Evolutionary conservation across 495 filamentous ascomycete species (phyloP).

Genomic region (Hamigera avellanea): DNA sequence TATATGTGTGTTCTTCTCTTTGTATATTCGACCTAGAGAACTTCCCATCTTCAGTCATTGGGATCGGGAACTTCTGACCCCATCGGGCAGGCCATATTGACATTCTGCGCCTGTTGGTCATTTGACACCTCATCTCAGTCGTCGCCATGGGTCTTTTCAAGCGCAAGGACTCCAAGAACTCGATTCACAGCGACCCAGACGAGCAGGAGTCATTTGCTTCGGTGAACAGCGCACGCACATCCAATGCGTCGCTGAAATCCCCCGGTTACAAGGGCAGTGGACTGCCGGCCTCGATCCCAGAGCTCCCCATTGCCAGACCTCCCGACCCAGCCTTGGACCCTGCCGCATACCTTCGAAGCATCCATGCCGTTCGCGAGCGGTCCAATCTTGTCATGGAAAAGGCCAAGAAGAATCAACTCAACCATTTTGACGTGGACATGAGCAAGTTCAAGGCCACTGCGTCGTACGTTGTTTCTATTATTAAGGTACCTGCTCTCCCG

Average conservation of each 20-base stretch:
- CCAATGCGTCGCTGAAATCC: constrained; percentile 45
- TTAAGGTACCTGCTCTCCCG: constrained; percentile 78
- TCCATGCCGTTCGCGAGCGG: constrained; percentile 78
- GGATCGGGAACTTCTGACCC: too few species aligned
- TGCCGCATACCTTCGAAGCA: constrained; percentile 81
- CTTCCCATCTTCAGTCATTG: too few species aligned
- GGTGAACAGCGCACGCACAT: constrained; percentile 38
- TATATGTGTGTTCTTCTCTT: too few species aligned
- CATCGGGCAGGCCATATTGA: too few species aligned
- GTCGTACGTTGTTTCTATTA: constrained; percentile 87
- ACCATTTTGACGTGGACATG: constrained; percentile 89
- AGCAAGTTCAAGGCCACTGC: constrained; percentile 78
- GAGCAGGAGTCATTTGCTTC: constrained; percentile 35
- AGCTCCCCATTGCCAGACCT: constrained; percentile 66
- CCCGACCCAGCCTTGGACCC: constrained; percentile 89
- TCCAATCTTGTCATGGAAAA: constrained; percentile 60
- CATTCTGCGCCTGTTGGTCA: too few species aligned
- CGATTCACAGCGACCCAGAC: constrained; percentile 35
- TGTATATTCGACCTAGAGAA: too few species aligned
- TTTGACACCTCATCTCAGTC: too few species aligned
- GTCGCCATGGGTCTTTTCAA: constrained; percentile 51
- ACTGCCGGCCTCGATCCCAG: constrained; percentile 39
- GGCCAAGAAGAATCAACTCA: constrained; percentile 66
- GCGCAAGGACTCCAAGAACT: constrained; percentile 46
- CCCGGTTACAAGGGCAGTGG: constrained; percentile 33